These are phyloP conservation scores for Eucalyptus camaldulensis DNA, from an alignment of 345 rosid species.

Conservation along the genomic window DNA sequence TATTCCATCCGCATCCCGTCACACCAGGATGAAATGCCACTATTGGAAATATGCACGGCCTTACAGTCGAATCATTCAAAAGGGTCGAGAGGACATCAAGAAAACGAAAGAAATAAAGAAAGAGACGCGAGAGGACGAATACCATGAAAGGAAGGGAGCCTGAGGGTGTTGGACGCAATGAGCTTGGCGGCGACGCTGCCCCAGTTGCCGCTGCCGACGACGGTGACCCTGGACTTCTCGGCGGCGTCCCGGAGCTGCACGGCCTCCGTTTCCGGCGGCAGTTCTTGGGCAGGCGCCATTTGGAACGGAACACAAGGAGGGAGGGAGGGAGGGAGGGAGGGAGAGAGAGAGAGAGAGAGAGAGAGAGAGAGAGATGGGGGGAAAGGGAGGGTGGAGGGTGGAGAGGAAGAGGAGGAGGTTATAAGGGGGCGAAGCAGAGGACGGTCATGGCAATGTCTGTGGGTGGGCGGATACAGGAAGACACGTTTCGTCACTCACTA, in stretches of 20 bases:
- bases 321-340: background rate
- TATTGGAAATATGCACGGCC: background rate
- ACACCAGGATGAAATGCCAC: background rate
- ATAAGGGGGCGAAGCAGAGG: background rate
- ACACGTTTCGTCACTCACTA: conserved; percentile 14
- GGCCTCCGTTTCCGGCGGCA: background rate
- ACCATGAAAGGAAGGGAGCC: conserved; percentile 75
- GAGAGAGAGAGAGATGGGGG: background rate
- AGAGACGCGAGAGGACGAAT: background rate
- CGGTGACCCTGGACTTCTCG: conserved; percentile 49
- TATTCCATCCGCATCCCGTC: background rate
- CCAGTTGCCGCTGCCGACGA: conserved; percentile 97
- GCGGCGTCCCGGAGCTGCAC: background rate
- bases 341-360: background rate
- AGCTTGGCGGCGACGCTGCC: conserved; percentile 97
- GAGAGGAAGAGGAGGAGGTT: background rate
- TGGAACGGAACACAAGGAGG: background rate
- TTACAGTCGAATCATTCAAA: background rate
- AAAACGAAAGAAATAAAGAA: background rate
- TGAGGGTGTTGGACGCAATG: conserved; percentile 81
- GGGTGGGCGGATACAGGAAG: background rate
- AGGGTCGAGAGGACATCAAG: background rate
- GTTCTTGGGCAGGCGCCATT: background rate
- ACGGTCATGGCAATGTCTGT: background rate
- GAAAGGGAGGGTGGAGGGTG: background rate